These are phyloP conservation scores for Tetradesmus obliquus DNA, from an alignment of 139 green algal species.

Conservation along the genomic window DNA sequence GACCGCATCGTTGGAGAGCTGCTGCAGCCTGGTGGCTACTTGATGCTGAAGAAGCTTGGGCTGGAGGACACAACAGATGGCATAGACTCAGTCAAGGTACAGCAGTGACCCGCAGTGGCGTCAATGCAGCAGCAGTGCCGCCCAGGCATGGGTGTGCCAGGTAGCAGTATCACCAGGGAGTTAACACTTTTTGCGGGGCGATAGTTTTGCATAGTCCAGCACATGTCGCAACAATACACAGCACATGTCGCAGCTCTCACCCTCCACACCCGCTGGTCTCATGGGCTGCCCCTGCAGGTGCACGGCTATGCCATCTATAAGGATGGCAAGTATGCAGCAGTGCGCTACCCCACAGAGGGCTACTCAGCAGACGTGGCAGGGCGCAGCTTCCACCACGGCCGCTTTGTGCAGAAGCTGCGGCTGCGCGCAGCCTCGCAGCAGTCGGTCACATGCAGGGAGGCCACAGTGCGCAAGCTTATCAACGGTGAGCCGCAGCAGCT, in stretches of 20 bases:
- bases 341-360: slow-evolving; percentile 91
- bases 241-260: too few species aligned
- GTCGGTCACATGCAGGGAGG: slow-evolving; percentile 81
- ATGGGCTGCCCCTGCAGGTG: slow-evolving; percentile 66
- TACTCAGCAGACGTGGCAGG: slow-evolving; percentile 85
- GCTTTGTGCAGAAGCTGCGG: slow-evolving; percentile 95
- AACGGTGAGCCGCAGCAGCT: slow-evolving; percentile 62
- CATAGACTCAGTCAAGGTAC: slow-evolving; percentile 92
- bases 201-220: too few species aligned
- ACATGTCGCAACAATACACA: too few species aligned
- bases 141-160: not conserved
- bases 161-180: not conserved
- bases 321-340: slow-evolving; percentile 74
- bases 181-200: too few species aligned
- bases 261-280: not conserved
- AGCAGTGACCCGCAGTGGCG: not conserved
- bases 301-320: slow-evolving; percentile 97
- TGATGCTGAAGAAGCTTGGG: slow-evolving; percentile 93
- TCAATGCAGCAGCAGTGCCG: not conserved
- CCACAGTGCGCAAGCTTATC: slow-evolving; percentile 78
- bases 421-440: slow-evolving; percentile 63
- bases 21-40: slow-evolving; percentile 96
- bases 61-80: slow-evolving; percentile 82
- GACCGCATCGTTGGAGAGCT: slow-evolving; percentile 99
- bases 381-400: slow-evolving; percentile 95